Percentiles rank a stretch among this genome's conserved stretches.
These are phyloP conservation scores for Hirsutella thompsonii DNA, from an alignment of 2,329 filamentous ascomycete species.

Conservation along the genomic window DNA sequence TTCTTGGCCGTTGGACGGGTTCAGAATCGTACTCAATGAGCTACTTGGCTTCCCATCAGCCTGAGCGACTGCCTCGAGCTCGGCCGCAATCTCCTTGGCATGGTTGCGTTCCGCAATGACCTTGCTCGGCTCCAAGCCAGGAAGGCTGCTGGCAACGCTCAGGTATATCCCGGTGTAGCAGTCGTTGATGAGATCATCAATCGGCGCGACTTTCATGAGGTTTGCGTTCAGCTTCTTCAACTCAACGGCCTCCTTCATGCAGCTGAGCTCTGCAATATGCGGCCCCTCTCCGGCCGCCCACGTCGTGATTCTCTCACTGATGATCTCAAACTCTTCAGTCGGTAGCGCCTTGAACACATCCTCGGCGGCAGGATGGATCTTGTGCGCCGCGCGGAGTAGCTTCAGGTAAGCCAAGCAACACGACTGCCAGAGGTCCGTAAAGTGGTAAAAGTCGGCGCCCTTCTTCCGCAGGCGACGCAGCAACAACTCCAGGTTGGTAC, in stretches of 20 bases:
- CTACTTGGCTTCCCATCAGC: conserved; percentile 17
- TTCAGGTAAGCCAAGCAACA: conserved; percentile 41
- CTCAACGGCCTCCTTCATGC: conserved; percentile 45
- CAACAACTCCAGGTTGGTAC: conserved; percentile 62
- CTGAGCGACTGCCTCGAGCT: conserved; percentile 11
- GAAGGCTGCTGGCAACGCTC: conserved; percentile 48
- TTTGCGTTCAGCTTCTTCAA: conserved; percentile 66
- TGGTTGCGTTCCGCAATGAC: conserved; percentile 32
- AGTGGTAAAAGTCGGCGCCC: conserved; percentile 59
- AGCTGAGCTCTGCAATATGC: conserved; percentile 31
- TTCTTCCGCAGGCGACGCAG: conserved; percentile 71
- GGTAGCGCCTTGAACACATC: conserved; percentile 42
- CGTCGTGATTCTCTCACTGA: conserved; percentile 39
- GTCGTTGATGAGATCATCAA: conserved; percentile 91
- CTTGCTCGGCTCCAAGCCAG: conserved; percentile 32
- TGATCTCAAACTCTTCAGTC: conserved; percentile 44
- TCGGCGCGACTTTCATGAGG: conserved; percentile 70
- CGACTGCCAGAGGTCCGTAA: conserved; percentile 44
- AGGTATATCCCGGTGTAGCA: conserved; percentile 69
- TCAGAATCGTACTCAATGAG: conserved; percentile 28
- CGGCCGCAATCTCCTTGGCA: conserved; percentile 26
- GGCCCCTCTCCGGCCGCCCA: conserved; percentile 32
- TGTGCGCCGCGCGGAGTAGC: conserved; percentile 35
- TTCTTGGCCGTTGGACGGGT: conserved; percentile 27
- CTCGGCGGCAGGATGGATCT: conserved; percentile 32